A percentile compares a stretch with the other conserved stretches of the same genome.
These are phyloP conservation scores for Poronia punctata DNA, from an alignment of 495 filamentous ascomycete genomes.

Conservation along the genomic window DNA sequence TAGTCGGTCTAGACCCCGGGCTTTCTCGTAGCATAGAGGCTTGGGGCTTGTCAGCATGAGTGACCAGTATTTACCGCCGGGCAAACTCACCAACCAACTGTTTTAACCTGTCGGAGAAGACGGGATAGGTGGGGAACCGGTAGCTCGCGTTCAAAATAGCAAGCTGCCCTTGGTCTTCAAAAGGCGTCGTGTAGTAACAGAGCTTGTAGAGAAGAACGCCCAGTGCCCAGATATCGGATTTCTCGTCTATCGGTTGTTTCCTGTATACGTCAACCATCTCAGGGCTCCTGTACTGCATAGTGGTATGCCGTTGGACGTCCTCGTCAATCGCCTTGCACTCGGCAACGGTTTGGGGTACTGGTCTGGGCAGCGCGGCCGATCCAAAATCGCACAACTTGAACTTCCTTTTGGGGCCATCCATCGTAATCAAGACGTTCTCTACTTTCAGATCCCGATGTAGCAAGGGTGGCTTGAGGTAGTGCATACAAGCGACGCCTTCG, in stretches of 20 bases:
- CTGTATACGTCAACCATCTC: conserved; percentile 99
- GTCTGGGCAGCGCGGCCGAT: conserved; percentile 74
- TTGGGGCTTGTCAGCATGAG: conserved; percentile 38
- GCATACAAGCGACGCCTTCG: conserved; percentile 97
- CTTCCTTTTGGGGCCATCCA: conserved; percentile 46
- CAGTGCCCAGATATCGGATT: conserved; percentile 97
- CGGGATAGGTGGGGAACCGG: conserved; percentile 81
- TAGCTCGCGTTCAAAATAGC: conserved; percentile 96
- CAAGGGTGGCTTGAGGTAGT: conserved; percentile 91
- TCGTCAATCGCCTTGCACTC: conserved; percentile 92
- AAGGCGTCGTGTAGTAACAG: conserved; percentile 98
- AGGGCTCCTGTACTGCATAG: conserved; percentile 92
- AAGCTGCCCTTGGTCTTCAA: conserved; percentile 95
- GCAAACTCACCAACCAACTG: conserved; percentile 74
- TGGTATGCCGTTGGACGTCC: conserved; percentile 94
- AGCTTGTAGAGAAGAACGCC: conserved; percentile 96
- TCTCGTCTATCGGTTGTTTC: conserved; percentile 95
- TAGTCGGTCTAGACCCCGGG: conserved; percentile 76
- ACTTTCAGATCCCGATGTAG: conserved; percentile 95
- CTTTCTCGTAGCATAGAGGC: conserved; percentile 87
- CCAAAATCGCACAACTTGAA: conserved; percentile 99
- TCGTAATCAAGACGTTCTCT: conserved; percentile 91
- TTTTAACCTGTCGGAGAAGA: conserved; percentile 85
- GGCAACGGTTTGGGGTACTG: conserved; percentile 73
- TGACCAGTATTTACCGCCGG: not conserved